phyloP scores from a whole-genome alignment of 345 rosid genomes.

The Rubroshorea leprosula region DNA sequence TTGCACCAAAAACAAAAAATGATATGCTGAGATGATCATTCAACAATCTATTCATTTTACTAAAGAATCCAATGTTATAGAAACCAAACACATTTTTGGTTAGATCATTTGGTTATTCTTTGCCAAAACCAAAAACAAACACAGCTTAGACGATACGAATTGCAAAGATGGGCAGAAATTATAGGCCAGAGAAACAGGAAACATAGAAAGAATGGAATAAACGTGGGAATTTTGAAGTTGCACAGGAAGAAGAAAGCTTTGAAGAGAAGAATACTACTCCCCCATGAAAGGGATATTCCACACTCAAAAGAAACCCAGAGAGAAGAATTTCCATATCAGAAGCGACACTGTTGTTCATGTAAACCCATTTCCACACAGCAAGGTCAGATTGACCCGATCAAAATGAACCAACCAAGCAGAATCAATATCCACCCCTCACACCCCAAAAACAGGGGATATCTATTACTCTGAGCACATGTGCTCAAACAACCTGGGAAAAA shows the following conservation, averaged over 20 bases:
- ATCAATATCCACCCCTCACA: constrained; percentile 8
- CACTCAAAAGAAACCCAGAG: constrained; percentile 32
- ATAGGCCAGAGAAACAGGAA: constrained; percentile 11
- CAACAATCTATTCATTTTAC: background rate
- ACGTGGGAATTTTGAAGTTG: background rate
- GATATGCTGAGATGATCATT: background rate
- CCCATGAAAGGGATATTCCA: constrained; percentile 37
- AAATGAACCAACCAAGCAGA: constrained; percentile 18
- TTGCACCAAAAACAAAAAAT: constrained; percentile 9
- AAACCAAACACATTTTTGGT: background rate
- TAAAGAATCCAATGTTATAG: background rate
- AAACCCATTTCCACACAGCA: constrained; percentile 27
- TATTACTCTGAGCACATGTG: constrained; percentile 6
- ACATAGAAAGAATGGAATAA: constrained; percentile 5
- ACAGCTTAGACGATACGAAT: constrained; percentile 19
- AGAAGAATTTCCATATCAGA: constrained; percentile 30
- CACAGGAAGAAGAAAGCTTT: constrained; percentile 26
- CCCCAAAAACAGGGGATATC: constrained; percentile 28
- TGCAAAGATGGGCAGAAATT: constrained; percentile 1
- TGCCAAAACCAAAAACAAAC: constrained; percentile 8
- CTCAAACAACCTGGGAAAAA: constrained; percentile 1
- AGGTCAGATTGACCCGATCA: constrained; percentile 27
- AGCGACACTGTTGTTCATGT: constrained; percentile 37
- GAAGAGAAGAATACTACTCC: constrained; percentile 33
- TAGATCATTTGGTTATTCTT: constrained; percentile 15